Evolutionary conservation across 192 early-diverging fungal genomes (phyloP), one percentile per base, ranked within the genome.

Genomic region (Backusella parvicylindrica): DNA sequence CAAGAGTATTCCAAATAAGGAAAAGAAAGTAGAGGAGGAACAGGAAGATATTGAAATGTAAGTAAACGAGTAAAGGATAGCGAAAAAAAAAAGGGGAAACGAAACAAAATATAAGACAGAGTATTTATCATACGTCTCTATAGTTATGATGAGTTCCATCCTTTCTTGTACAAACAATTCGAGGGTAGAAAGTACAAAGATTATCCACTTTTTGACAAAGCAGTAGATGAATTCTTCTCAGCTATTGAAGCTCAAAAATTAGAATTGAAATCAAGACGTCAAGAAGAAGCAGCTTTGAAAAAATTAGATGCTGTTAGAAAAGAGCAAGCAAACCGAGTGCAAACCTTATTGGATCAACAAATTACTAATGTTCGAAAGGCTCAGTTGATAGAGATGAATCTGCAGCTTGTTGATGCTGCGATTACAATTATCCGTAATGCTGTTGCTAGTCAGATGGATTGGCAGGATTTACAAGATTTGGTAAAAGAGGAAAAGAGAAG

Each of bases 161-260:
- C 94, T 0, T 91, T 84, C 79, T 77, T 90, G 15, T 94, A 90
- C 72, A 86, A 86, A 32, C 94, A 95, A 73, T 87, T 89, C 75
- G 49, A 76, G 53, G 64, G 73, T 28, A 81, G 80, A 32, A 60
- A 68, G 12, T 74, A 83, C 75, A 86, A 88, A 65, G 91, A 93
- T 67, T 97, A 86, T 50, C 82, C 84, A 31, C 87, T 90, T 8
- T 98, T 98, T 86, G 89, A 95, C 75, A 85, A 89, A 33, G 88
- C 92, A 0, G 96, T 95, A 0, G 98, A 99, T 71, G 92, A 95
- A 76, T 99, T 93, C 81, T 98, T 93, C 78, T 96, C 96, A 0
- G 89, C 93, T 32, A 85, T 96, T 31, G 98, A 99, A 80, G 84
- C 92, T 7, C 96, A 98, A 78, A 89, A 89, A 72, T 82, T 97